Evolutionary conservation across 2,329 filamentous ascomycete species (phyloP).

Genomic region (Penicillium sp.): DNA sequence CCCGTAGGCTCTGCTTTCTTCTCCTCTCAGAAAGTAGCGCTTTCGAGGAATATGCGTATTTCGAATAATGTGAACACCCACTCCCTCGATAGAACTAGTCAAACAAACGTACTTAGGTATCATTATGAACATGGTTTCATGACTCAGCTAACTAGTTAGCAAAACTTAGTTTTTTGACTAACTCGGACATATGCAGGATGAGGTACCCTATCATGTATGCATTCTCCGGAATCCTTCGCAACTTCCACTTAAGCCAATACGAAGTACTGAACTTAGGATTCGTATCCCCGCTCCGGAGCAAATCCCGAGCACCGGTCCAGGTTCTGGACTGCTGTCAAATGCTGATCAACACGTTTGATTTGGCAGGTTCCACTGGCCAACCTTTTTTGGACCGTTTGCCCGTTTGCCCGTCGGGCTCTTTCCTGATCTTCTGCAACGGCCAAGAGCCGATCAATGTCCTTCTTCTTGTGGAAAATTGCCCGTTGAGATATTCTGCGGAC

Average conservation of each 20-base stretch:
- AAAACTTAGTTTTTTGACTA: not conserved
- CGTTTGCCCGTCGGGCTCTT: conserved; percentile 1
- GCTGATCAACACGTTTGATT: conserved; percentile 17
- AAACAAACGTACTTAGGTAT: not conserved
- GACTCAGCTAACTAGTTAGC: not conserved
- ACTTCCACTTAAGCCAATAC: not conserved
- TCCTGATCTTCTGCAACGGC: not conserved
- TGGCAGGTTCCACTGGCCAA: conserved; percentile 9
- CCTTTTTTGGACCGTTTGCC: conserved; percentile 2
- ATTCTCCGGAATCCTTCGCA: not conserved
- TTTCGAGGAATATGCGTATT: too few relatives aligned
- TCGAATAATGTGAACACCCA: not conserved
- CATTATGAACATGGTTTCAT: not conserved
- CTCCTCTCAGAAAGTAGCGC: not conserved
- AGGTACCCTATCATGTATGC: not conserved
- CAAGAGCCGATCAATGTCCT: not conserved
- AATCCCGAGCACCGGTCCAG: conserved; percentile 5
- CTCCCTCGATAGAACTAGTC: too few relatives aligned
- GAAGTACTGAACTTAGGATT: not conserved
- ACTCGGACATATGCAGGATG: not conserved
- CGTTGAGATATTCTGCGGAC: not conserved
- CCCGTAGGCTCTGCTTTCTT: not conserved
- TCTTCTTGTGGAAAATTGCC: not conserved
- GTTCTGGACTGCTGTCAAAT: conserved; percentile 15
- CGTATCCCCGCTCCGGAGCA: not conserved